phyloP scores from a whole-genome alignment of 176 grass and related monocot species.

The Avena insularis region DNA sequence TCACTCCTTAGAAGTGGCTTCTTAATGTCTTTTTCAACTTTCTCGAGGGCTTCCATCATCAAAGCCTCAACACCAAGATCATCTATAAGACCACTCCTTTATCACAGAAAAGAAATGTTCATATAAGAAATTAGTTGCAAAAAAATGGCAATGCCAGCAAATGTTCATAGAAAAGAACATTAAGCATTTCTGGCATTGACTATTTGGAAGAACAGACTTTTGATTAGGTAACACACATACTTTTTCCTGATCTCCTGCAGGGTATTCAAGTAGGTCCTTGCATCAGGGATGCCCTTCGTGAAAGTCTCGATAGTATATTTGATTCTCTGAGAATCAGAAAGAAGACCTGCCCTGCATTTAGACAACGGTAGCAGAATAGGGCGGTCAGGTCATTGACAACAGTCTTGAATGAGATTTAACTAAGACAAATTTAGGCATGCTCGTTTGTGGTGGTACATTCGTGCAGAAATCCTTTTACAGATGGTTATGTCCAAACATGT shows the following conservation, averaged over 20 bases:
- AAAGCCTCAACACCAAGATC: slow-evolving; percentile 73
- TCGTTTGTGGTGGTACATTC: background rate
- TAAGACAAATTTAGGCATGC: slow-evolving; percentile 21
- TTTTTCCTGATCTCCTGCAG: slow-evolving; percentile 86
- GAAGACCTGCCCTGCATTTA: slow-evolving; percentile 78
- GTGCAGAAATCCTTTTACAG: background rate
- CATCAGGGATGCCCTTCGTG: slow-evolving; percentile 90
- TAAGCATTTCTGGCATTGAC: background rate
- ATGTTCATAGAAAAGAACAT: background rate
- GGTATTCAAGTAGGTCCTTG: slow-evolving; percentile 80
- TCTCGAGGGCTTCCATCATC: slow-evolving; percentile 94
- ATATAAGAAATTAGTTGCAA: background rate
- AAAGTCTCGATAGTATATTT: slow-evolving; percentile 72
- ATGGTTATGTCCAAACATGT: slow-evolving; percentile 13
- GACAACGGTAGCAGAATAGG: slow-evolving; percentile 25
- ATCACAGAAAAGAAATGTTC: slow-evolving; percentile 36
- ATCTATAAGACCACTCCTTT: slow-evolving; percentile 80
- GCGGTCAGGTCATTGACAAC: slow-evolving; percentile 3
- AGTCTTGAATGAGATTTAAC: background rate
- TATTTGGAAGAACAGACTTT: background rate
- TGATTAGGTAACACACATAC: slow-evolving; percentile 45
- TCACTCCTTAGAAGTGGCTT: slow-evolving; percentile 88
- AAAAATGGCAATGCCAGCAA: background rate
- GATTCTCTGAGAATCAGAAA: slow-evolving; percentile 82
- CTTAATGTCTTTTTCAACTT: slow-evolving; percentile 95